Evolutionary conservation across 2,329 filamentous ascomycete genomes (phyloP), one percentile per base, ranked within the genome.

Genomic region (Calonectria hongkongensis): DNA sequence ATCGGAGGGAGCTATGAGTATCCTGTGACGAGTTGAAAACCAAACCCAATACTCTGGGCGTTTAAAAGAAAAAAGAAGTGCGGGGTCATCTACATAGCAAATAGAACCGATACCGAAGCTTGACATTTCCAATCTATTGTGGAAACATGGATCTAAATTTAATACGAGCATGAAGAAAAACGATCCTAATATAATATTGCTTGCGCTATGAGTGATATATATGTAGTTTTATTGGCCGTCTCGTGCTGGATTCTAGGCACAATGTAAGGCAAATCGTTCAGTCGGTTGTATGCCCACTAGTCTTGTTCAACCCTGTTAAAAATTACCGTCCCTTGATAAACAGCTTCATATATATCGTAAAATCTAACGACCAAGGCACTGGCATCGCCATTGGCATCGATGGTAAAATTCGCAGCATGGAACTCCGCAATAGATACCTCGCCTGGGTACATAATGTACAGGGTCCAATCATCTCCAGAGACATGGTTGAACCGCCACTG

Each of bases 391-490:
- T 25, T 13, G 10, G 8, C n/a, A 13, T 13, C 45, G 21, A 48
- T 48, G 45, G 18, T 48, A 25, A 48, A 48, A 12, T 25, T 48
- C 7, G n/a, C 45, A 3, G 45, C 45, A 13, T 48, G 45, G 45
- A 48, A 48, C 21, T 48, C 45, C 4, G 45, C 45, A 48, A 48
- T 25, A 8, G 45, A 48, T 5, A 48, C 2, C n/a, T 48, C 45
- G n/a, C 45, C 45, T 48, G n/a, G 45, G 45, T 48, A 48, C 45
- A 48, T 48, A n/a, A 48, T 25, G 45, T 48, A 48, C 3, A 48
- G n/a, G 1, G 45, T 25, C 45, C 45, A 48, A 21, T 48, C n/a
- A n/a, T 48, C n/a, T 48, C 21, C n/a, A 25, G n/a, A 48, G 10
- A 48, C 45, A 48, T 48, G 45, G 8, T 48, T 21, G 45, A 48